Evolutionary conservation across 176 grass and related monocot genomes (phyloP).

Genomic region (Bothriochloa decipiens): DNA sequence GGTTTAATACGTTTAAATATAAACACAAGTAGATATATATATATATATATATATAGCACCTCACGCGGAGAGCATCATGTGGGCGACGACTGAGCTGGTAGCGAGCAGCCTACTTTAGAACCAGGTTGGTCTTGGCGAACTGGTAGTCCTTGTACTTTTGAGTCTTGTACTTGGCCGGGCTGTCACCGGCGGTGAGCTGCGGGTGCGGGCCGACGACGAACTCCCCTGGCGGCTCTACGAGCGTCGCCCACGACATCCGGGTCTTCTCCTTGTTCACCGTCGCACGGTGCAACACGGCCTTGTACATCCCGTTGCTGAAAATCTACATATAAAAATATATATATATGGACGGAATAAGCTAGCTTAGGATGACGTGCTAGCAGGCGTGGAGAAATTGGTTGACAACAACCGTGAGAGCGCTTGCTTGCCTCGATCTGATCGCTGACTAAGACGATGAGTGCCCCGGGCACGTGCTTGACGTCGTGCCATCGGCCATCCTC

Average conservation of each 20-base stretch:
- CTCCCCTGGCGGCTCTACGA: slow-evolving; percentile 63
- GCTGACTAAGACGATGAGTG: slow-evolving; percentile 71
- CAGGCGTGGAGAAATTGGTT: too few relatives aligned
- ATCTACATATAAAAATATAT: slow-evolving; percentile 15
- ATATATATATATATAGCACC: too few relatives aligned
- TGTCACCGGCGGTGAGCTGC: slow-evolving; percentile 47
- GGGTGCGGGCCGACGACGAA: slow-evolving; percentile 57
- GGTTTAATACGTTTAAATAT: too few relatives aligned
- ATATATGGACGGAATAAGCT: too few relatives aligned
- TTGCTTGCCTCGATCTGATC: slow-evolving; percentile 79
- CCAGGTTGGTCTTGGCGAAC: background rate
- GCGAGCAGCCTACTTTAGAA: too few relatives aligned
- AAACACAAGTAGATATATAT: too few relatives aligned
- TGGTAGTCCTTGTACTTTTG: slow-evolving; percentile 82
- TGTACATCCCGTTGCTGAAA: slow-evolving; percentile 79
- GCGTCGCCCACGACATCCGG: slow-evolving; percentile 84
- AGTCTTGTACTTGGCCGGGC: slow-evolving; percentile 64
- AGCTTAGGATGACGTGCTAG: too few relatives aligned
- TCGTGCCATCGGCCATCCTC: slow-evolving; percentile 67
- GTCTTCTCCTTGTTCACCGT: slow-evolving; percentile 66
- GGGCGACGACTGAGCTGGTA: too few relatives aligned
- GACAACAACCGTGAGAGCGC: too few relatives aligned
- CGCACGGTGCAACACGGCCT: slow-evolving; percentile 63
- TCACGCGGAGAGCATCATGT: too few relatives aligned
- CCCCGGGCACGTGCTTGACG: slow-evolving; percentile 52